Percentiles rank a stretch among this genome's conserved stretches.
These are phyloP conservation scores for Fusarium fujikuroi DNA, from an alignment of 2,329 filamentous ascomycete genomes.

Conservation along the genomic window DNA sequence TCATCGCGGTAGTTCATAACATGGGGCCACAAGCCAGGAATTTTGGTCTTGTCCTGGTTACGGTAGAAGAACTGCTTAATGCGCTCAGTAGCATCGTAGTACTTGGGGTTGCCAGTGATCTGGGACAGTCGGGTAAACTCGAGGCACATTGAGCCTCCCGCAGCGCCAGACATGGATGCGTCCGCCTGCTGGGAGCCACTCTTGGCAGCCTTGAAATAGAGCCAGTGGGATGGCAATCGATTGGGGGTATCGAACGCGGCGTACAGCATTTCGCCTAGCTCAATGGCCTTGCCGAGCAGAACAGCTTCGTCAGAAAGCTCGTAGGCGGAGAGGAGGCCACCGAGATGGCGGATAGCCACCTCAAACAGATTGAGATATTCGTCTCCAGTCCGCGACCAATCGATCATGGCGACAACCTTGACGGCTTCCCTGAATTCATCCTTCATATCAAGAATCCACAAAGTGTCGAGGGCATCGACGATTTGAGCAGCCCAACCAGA, in stretches of 20 bases:
- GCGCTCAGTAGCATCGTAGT: slow-evolving; percentile 80
- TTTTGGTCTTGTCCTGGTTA: slow-evolving; percentile 71
- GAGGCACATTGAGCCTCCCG: slow-evolving; percentile 73
- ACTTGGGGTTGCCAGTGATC: slow-evolving; percentile 76
- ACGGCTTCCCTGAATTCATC: slow-evolving; percentile 66
- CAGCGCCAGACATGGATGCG: slow-evolving; percentile 54
- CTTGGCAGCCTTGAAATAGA: slow-evolving; percentile 56
- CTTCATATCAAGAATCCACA: slow-evolving; percentile 69
- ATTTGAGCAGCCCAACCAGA: slow-evolving; percentile 68
- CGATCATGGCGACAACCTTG: slow-evolving; percentile 59
- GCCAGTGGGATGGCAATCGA: slow-evolving; percentile 59
- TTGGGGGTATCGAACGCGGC: slow-evolving; percentile 65
- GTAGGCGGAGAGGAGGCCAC: slow-evolving; percentile 63
- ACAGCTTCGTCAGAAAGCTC: slow-evolving; percentile 60
- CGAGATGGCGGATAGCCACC: slow-evolving; percentile 67
- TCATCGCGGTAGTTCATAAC: slow-evolving; percentile 69
- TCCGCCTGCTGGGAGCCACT: slow-evolving; percentile 52
- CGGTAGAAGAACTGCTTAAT: slow-evolving; percentile 74
- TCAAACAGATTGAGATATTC: slow-evolving; percentile 69
- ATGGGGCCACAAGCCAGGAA: slow-evolving; percentile 80
- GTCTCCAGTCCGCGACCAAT: slow-evolving; percentile 62
- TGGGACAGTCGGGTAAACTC: slow-evolving; percentile 82
- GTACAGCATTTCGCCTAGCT: slow-evolving; percentile 65
- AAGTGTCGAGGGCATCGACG: slow-evolving; percentile 68
- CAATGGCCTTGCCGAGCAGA: slow-evolving; percentile 61